Evolutionary conservation across 495 filamentous ascomycete species (phyloP).

Genomic region (Tuber borchii): DNA sequence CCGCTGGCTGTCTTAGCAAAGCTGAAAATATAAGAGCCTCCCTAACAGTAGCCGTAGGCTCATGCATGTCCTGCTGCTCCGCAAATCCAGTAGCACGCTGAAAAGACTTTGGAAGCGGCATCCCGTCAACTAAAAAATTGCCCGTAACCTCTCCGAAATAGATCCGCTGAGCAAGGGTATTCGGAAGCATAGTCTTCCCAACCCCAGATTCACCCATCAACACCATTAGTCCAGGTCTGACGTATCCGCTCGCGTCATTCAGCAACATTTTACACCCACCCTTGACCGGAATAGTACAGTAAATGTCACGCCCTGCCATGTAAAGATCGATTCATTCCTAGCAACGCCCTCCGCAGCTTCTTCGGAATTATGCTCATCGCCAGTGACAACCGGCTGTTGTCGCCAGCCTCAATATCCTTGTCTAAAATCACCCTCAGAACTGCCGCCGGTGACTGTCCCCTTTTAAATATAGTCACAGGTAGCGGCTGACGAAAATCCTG

Average conservation of each 20-base stretch:
- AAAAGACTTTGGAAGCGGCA: slow-evolving; percentile 41
- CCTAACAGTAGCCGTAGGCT: slow-evolving; percentile 55
- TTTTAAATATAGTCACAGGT: slow-evolving; percentile 60
- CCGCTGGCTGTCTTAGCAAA: slow-evolving; percentile 51
- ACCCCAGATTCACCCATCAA: slow-evolving; percentile 48
- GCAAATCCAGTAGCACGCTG: slow-evolving; percentile 52
- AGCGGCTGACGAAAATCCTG: no score
- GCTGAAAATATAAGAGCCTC: slow-evolving; percentile 59
- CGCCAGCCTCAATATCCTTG: slow-evolving; percentile 50
- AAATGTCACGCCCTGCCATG: slow-evolving; percentile 70
- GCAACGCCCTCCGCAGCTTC: slow-evolving; percentile 48
- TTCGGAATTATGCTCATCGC: slow-evolving; percentile 31
- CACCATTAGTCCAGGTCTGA: slow-evolving; percentile 66
- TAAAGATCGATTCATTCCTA: slow-evolving; percentile 61
- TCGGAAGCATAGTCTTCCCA: slow-evolving; percentile 53
- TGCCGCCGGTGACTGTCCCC: slow-evolving; percentile 54
- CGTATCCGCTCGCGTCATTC: slow-evolving; percentile 60
- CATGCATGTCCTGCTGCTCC: slow-evolving; percentile 58
- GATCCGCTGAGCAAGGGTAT: slow-evolving; percentile 52
- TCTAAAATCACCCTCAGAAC: slow-evolving; percentile 50
- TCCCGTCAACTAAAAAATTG: slow-evolving; percentile 52
- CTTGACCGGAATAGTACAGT: slow-evolving; percentile 64
- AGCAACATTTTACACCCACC: slow-evolving; percentile 55
- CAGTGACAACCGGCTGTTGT: slow-evolving; percentile 37
- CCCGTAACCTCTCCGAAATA: slow-evolving; percentile 52